Evolutionary conservation across 2,329 filamentous ascomycete species (phyloP), one percentile per base, ranked within the genome.

Genomic region (Sphaerulina musiva): DNA sequence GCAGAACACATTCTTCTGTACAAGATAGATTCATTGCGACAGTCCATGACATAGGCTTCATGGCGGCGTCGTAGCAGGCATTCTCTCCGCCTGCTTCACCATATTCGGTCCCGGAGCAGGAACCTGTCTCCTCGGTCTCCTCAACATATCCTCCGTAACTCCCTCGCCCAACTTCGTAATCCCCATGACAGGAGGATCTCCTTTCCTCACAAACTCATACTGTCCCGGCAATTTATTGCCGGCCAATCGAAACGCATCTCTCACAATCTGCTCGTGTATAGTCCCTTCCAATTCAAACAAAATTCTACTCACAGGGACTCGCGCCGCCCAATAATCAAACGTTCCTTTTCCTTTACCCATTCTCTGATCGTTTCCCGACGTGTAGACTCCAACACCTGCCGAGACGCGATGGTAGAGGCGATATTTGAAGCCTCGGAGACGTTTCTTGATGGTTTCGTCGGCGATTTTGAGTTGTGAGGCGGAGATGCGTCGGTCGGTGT

Each of bases 311-410:
- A 97, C 89, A 7, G 89, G 84, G 62, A 97, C 84, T 72, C 92
- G 84, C 20, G 87, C 83, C 4, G 92, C 90, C 93, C 93, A 98
- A 69, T 95, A 89, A 70, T 98, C 93, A 69, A 98, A 97, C 59
- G 85, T 87, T 64, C 93, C 93, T 72, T 98, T 98, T 74, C 93
- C 93, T 75, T 97, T 98, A 71, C 93, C 93, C 95, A 98, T 98
- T 81, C 93, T 86, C 71, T 89, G 86, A 75, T 98, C 93, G 68
- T 97, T 98, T 54, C 93, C 93, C 71, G 86, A 93, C 54, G 89
- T 86, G 72, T 93, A 98, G 20, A 98, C 95, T 69, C 92, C 93
- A 62, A 97, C 87, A 69, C 95, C 95, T 61, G 91, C 93, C 65
- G 83, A 84, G 49, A 97, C 85, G 59, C 93, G 82, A 76, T 89